Evolutionary conservation across 83 land plant species (phyloP), one percentile per base, ranked within the genome.

Genomic region (Thuja plicata): DNA sequence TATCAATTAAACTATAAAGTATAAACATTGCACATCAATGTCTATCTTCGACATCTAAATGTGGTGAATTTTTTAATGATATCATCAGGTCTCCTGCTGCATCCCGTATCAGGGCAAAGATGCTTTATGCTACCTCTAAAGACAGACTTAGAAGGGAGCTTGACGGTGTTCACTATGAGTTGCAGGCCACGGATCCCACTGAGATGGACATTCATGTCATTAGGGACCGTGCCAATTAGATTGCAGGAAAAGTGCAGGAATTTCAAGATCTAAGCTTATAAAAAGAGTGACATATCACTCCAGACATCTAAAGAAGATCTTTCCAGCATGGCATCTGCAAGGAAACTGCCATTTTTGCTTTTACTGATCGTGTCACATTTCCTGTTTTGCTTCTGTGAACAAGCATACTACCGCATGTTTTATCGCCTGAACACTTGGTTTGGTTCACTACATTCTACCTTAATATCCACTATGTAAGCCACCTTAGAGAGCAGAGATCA

Each of bases 151-250:
- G 96, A 85, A 92, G 94, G 89, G 95, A 88, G 78, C 92, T 95
- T 11, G 97, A 95, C 34, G 97, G 97, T 16, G 92, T 95, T 66
- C 95, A 93, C 86, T 94, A 94, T 88, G 97, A 95, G 89, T 34
- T 95, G 78, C 97, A 95, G 76, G 97, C 97, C 21, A 95, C 97
- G 8, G 97, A 95, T 74, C 93, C 96, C 13, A 90, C 94, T 1
- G 97, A 95, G 88, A 95, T 95, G 93, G 97, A 91, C 2, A 90
- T 95, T 48, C 94, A 93, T 77, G 91, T 94, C 34, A 90, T 95
- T n/a, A 88, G 86, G 89, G 93, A 93, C 21, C 50, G 90, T 15
- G 91, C 91, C 55, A 82, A 89, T 71, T 90, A 90, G 57, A 66
- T 38, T 12, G 73, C 73, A 24, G 73, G 73, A 66, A 7, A 37